Percentiles rank a stretch among this genome's conserved stretches.
phyloP scores from a whole-genome alignment of 2,329 filamentous ascomycete species.

The Aspergillus fumigatus region DNA sequence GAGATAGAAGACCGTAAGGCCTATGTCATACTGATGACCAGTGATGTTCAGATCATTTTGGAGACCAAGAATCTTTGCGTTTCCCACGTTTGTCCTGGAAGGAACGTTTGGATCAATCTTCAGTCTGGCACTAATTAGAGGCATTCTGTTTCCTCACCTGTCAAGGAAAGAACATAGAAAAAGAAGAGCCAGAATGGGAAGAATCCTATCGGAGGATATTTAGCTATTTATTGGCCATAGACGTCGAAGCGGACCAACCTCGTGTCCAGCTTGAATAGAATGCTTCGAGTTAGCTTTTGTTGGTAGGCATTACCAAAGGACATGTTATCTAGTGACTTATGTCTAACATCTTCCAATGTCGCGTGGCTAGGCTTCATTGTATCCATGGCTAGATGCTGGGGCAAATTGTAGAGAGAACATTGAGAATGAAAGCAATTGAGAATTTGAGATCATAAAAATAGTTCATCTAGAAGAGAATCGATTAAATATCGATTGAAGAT shows the following conservation, averaged over 20 bases:
- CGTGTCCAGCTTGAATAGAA: slow-evolving; percentile 53
- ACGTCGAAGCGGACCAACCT: slow-evolving; percentile 32
- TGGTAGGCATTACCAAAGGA: slow-evolving; percentile 14
- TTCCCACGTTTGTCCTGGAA: slow-evolving; percentile 65
- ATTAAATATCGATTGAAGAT: neutral
- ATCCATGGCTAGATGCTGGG: slow-evolving; percentile 12
- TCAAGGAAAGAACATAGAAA: slow-evolving; percentile 64
- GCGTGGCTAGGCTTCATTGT: slow-evolving; percentile 13
- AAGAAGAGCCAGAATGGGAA: slow-evolving; percentile 59
- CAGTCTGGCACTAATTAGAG: neutral
- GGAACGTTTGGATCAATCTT: neutral
- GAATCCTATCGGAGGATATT: slow-evolving; percentile 44
- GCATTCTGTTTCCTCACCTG: neutral
- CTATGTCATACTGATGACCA: slow-evolving; percentile 60
- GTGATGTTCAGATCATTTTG: slow-evolving; percentile 55
- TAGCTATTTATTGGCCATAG: neutral
- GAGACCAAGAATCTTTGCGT: slow-evolving; percentile 62
- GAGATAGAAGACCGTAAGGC: slow-evolving; percentile 61
- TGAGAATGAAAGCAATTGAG: neutral
- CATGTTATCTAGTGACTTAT: slow-evolving; percentile 9
- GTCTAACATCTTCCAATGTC: slow-evolving; percentile 20
- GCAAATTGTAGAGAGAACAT: neutral
- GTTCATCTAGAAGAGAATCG: neutral
- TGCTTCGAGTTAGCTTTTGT: slow-evolving; percentile 35
- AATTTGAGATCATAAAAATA: neutral